Evolutionary conservation across 768 basidiomycete genomes (phyloP), one percentile per base, ranked within the genome.

Genomic region (Melanogaster broomeanus): DNA sequence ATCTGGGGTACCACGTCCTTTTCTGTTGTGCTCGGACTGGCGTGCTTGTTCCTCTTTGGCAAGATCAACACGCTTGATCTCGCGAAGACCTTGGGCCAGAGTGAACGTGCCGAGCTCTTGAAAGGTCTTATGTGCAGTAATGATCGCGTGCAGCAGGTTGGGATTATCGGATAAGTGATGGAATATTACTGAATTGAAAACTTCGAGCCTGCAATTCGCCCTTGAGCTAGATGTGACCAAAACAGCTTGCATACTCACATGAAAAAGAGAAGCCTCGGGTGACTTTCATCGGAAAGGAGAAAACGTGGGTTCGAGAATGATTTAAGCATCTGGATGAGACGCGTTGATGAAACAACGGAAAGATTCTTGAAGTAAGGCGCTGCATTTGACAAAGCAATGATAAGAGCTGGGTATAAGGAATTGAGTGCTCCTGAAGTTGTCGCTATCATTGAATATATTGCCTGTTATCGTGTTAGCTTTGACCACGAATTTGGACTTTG

Each of bases 81-180:
- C 94, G 3, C 88, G 79, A 38, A 98, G 77, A 9, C 89, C 96
- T n/a, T 81, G 76, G 2, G 87, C 77, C 9, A 99, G 77, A 0
- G 94, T 97, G 64, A 98, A 96, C 0, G 89, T 96, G 2, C 93
- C 93, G 16, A 99, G 77, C 55, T 90, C 85, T 65, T 97, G 89
- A 65, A 99, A 96, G 2, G 79, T 76, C 59, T 88, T 86, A 68
- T 93, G 90, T 0, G 92, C 80, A 8, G 88, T 82, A 4, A 98
- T 74, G 45, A 98, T 82, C 4, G 87, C 87, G 65, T 97, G 95
- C 42, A 93, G 75, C 33, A 98, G 68, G 61, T 96, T 89, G 0
- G 95, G 86, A 65, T 97, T 98, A 27, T 90, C 87, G 37, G 80
- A 76, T 13, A 93, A 76, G 57, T 92, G 84, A 60, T 89, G 78